A percentile compares a stretch with the other conserved stretches of the same genome.
Evolutionary conservation across 257 asterid genomes (phyloP).

Genomic region (Solanum chmielewskii): DNA sequence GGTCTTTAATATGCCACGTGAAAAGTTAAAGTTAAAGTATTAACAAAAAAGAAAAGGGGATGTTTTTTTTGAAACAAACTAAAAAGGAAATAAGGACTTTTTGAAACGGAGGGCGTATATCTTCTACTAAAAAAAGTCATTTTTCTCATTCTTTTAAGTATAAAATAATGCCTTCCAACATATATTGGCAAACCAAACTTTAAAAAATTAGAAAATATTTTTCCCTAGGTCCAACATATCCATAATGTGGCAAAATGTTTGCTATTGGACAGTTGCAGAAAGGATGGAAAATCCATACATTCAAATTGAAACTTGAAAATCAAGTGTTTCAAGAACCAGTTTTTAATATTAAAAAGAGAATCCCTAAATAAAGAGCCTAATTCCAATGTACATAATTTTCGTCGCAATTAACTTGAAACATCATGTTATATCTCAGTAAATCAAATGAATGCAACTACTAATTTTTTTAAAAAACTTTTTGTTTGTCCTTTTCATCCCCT

Average conservation of each 20-base stretch:
- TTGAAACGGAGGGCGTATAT: too few relatives aligned
- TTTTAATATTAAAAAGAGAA: neutral
- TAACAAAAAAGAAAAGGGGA: too few relatives aligned
- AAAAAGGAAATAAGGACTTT: too few relatives aligned
- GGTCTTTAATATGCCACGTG: too few relatives aligned
- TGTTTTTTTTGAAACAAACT: too few relatives aligned
- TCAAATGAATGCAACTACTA: slow-evolving; percentile 25
- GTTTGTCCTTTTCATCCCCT: neutral
- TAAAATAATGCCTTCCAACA: neutral
- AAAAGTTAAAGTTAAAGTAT: too few relatives aligned
- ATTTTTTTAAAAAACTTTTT: neutral
- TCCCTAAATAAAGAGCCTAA: neutral
- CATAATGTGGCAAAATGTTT: neutral
- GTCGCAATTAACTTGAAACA: neutral
- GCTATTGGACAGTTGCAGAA: neutral
- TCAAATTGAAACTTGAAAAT: neutral
- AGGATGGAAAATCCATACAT: neutral
- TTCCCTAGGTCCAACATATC: neutral
- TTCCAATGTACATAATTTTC: neutral
- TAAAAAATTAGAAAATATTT: too few relatives aligned
- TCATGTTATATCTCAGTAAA: slow-evolving; percentile 1
- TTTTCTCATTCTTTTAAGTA: neutral
- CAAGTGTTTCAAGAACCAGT: neutral
- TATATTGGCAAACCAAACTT: neutral
- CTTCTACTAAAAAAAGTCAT: neutral